phyloP scores from a whole-genome alignment of 495 filamentous ascomycete genomes.

The Aspergillus cristatus region DNA sequence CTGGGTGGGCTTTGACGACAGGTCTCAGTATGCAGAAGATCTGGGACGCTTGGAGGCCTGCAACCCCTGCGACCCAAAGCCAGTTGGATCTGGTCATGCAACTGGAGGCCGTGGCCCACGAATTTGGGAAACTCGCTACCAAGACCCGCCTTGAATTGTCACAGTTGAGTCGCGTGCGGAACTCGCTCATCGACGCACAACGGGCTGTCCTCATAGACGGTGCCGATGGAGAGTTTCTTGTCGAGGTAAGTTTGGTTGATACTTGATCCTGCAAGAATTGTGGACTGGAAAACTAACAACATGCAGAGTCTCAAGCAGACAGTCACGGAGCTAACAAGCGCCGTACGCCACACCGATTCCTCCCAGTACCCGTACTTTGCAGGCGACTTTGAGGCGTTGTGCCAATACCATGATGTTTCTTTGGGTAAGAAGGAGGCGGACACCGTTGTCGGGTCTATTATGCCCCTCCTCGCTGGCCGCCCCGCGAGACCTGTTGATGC shows the following conservation, averaged over 20 bases:
- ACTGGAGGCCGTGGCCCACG: slow-evolving; percentile 59
- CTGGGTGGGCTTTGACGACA: slow-evolving; percentile 51
- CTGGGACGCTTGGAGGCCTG: slow-evolving; percentile 65
- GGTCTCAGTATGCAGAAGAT: slow-evolving; percentile 79
- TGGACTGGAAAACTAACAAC: slow-evolving; percentile 11
- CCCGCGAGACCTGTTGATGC: slow-evolving; percentile 24
- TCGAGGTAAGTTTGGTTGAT: slow-evolving; percentile 23
- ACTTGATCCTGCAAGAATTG: too few species aligned
- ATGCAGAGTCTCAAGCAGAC: slow-evolving; percentile 42
- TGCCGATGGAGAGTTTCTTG: slow-evolving; percentile 27
- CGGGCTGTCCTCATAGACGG: slow-evolving; percentile 30
- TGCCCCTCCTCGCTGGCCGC: slow-evolving; percentile 34
- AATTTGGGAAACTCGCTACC: slow-evolving; percentile 56
- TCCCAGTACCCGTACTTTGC: slow-evolving; percentile 42
- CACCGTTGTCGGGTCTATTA: slow-evolving; percentile 18
- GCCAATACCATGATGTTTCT: slow-evolving; percentile 49
- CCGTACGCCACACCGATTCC: slow-evolving; percentile 26
- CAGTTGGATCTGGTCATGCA: slow-evolving; percentile 43
- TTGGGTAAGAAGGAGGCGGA: slow-evolving; percentile 7
- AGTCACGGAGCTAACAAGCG: slow-evolving; percentile 45
- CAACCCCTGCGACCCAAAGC: slow-evolving; percentile 43
- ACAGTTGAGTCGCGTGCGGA: slow-evolving; percentile 29
- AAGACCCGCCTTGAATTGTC: slow-evolving; percentile 33
- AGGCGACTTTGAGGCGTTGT: slow-evolving; percentile 54
- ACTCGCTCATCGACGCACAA: slow-evolving; percentile 36